Evolutionary conservation across 1,139 yeast genomes (phyloP).

Genomic region (Zygosaccharomyces sapae): DNA sequence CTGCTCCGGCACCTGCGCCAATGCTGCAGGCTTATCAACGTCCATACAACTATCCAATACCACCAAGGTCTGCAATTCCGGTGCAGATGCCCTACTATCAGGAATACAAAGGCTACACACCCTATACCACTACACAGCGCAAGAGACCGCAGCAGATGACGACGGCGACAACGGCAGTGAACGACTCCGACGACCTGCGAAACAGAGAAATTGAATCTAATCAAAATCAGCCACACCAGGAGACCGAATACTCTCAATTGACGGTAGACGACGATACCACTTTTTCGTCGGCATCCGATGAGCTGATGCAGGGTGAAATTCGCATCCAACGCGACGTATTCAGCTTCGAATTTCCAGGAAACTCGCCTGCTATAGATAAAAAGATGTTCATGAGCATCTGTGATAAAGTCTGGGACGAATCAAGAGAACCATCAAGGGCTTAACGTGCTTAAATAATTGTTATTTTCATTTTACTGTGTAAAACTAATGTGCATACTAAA

Average conservation of each 20-base stretch:
- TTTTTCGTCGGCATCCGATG: not conserved
- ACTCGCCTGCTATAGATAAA: slow-evolving; percentile 26
- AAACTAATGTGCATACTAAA: not conserved
- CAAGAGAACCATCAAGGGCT: slow-evolving; percentile 13
- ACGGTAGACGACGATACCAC: slow-evolving; percentile 10
- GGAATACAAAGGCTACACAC: slow-evolving; percentile 8
- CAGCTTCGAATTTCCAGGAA: slow-evolving; percentile 29
- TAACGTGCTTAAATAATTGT: not conserved
- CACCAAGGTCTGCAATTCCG: slow-evolving; percentile 17
- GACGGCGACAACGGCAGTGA: not conserved
- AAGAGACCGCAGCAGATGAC: slow-evolving; percentile 4
- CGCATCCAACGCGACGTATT: slow-evolving; percentile 26
- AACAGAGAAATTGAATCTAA: not conserved
- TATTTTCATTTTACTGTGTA: not conserved
- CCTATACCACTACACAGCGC: slow-evolving; percentile 7
- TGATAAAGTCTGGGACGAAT: slow-evolving; percentile 36
- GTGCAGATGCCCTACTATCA: slow-evolving; percentile 13
- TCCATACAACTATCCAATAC: slow-evolving; percentile 8
- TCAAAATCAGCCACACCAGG: slow-evolving; percentile 1
- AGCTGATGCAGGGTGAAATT: slow-evolving; percentile 25
- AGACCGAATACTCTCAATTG: slow-evolving; percentile 12
- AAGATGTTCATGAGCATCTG: slow-evolving; percentile 36
- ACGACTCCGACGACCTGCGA: slow-evolving; percentile 8
- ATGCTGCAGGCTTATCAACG: slow-evolving; percentile 5
- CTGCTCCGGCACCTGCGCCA: too few species aligned